Percentiles rank a stretch among this genome's conserved stretches.
These are phyloP conservation scores for Huntiella decipiens DNA, from an alignment of 2,329 filamentous ascomycete genomes.

Conservation along the genomic window DNA sequence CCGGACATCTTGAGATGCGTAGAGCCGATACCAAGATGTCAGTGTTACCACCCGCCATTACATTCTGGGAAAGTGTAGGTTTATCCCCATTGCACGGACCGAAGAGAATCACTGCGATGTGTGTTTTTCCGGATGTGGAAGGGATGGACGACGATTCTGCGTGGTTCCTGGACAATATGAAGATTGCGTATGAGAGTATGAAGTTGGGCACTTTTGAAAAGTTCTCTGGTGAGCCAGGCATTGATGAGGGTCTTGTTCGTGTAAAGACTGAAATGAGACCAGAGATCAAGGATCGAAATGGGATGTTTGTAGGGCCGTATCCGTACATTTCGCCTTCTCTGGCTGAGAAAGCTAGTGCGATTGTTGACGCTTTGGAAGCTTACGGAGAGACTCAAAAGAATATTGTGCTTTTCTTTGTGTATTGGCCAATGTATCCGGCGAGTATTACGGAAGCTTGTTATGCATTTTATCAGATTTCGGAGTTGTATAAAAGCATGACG, in stretches of 20 bases:
- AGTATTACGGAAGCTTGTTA: constrained; percentile 52
- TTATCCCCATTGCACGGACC: constrained; percentile 49
- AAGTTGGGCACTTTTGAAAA: constrained; percentile 49
- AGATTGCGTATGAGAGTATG: constrained; percentile 52
- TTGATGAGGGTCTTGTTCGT: constrained; percentile 29
- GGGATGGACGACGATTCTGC: constrained; percentile 41
- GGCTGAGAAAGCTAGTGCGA: constrained; percentile 23
- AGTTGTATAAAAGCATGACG: constrained; percentile 22
- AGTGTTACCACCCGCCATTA: constrained; percentile 52
- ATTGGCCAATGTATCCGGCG: constrained; percentile 41
- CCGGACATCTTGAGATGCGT: constrained; percentile 54
- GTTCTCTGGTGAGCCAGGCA: constrained; percentile 24
- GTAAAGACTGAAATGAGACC: constrained; percentile 26
- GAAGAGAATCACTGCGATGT: constrained; percentile 54
- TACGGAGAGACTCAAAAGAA: constrained; percentile 31
- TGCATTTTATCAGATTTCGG: constrained; percentile 54
- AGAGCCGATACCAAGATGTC: constrained; percentile 52
- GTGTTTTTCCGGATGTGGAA: constrained; percentile 48
- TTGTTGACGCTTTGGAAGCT: constrained; percentile 20
- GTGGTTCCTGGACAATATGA: constrained; percentile 47
- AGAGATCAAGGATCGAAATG: constrained; percentile 12
- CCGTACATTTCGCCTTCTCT: constrained; percentile 18
- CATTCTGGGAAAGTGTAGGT: constrained; percentile 68
- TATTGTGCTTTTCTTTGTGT: constrained; percentile 59
- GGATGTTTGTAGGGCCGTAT: constrained; percentile 5